These are phyloP conservation scores for Asterionellopsis glacialis DNA, from an alignment of 108 stramenopile genomes.

Conservation along the genomic window DNA sequence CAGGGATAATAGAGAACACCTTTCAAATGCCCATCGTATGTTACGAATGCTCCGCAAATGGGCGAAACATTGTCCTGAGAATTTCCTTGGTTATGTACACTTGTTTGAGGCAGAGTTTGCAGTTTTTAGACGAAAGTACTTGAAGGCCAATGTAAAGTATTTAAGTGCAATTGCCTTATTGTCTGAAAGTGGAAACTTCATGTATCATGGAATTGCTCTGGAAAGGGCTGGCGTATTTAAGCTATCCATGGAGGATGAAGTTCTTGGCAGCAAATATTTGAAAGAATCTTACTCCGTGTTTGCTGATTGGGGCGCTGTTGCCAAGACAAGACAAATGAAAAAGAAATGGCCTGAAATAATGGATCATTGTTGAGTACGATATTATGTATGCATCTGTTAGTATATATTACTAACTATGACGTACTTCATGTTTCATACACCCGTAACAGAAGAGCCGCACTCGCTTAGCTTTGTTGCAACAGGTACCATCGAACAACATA, in stretches of 20 bases:
- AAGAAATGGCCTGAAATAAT: not conserved
- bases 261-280: constrained; percentile 24
- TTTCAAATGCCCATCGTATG: not conserved
- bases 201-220: constrained; percentile 45
- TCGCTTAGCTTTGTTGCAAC: no score
- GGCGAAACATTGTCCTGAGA: constrained; percentile 36
- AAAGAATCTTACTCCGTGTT: constrained; percentile 23
- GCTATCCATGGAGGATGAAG: constrained; percentile 13
- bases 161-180: constrained; percentile 30
- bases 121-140: constrained; percentile 27
- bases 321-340: constrained; percentile 15
- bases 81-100: constrained; percentile 38
- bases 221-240: constrained; percentile 27
- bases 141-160: constrained; percentile 28
- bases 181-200: constrained; percentile 28
- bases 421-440: no score
- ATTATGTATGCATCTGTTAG: no score
- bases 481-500: no score
- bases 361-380: no score
- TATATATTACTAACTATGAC: no score
- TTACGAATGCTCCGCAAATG: constrained; percentile 16
- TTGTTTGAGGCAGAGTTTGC: constrained; percentile 45
- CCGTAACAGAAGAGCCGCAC: no score
- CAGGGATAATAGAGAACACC: no score
- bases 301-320: constrained; percentile 42